Evolutionary conservation across 1,284 basidiomycete genomes (phyloP).

Genomic region (Porogramme epimiltina): DNA sequence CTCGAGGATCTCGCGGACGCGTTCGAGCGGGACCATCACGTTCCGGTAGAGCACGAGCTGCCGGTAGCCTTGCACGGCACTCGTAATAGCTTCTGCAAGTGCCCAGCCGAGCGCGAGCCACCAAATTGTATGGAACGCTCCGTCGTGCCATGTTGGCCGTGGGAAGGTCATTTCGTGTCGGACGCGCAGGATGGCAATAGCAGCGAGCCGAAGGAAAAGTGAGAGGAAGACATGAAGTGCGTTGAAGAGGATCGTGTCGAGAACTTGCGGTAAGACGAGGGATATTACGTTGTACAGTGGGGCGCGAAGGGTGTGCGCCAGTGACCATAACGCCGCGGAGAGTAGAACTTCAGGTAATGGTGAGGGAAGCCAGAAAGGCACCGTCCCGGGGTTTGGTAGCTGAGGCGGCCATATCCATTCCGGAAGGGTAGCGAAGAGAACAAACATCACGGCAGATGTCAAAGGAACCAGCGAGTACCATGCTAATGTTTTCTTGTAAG

Average conservation of each 20-base stretch:
- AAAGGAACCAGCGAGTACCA: slow-evolving; percentile 61
- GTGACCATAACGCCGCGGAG: slow-evolving; percentile 59
- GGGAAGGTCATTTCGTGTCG: slow-evolving; percentile 44
- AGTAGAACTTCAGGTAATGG: slow-evolving; percentile 62
- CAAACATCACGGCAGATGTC: slow-evolving; percentile 48
- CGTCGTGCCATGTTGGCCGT: slow-evolving; percentile 55
- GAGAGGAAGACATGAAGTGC: slow-evolving; percentile 50
- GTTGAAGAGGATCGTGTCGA: slow-evolving; percentile 49
- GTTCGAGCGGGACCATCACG: slow-evolving; percentile 53
- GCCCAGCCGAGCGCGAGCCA: slow-evolving; percentile 75
- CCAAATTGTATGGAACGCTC: slow-evolving; percentile 68
- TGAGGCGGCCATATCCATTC: slow-evolving; percentile 44
- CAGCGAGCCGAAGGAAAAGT: slow-evolving; percentile 54
- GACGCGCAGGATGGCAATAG: slow-evolving; percentile 55
- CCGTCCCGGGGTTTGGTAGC: slow-evolving; percentile 36
- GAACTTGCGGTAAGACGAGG: slow-evolving; percentile 30
- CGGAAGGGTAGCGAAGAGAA: slow-evolving; percentile 51
- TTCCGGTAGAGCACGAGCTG: slow-evolving; percentile 66
- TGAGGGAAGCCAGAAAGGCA: slow-evolving; percentile 51
- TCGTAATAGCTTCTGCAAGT: slow-evolving; percentile 60
- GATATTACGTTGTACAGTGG: slow-evolving; percentile 45
- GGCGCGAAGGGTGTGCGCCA: slow-evolving; percentile 57
- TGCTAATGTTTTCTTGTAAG: slow-evolving; percentile 52
- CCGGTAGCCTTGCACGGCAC: slow-evolving; percentile 68
- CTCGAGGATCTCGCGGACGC: slow-evolving; percentile 36